Evolutionary conservation across 2,329 filamentous ascomycete species (phyloP), one percentile per base, ranked within the genome.

Genomic region (Akanthomyces muscarius): DNA sequence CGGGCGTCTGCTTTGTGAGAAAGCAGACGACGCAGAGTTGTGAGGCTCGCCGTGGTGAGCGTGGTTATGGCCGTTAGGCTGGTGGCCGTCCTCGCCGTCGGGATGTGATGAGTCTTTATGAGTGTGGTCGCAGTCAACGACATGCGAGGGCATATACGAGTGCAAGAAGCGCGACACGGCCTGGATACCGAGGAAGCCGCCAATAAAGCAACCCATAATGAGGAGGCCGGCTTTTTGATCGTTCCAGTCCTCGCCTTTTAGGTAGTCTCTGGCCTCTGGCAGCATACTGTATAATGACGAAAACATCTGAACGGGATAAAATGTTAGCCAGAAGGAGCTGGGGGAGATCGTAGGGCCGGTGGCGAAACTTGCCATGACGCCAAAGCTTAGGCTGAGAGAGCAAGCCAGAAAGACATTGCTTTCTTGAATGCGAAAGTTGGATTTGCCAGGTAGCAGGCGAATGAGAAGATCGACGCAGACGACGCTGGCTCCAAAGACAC

Each of bases 231-330:
- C 91, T 2, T 77, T 72, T 65, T 87, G 84, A 3, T 90, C 80
- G 8, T 84, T 81, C 75, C 88, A 87, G 18, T 87, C 88, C 58
- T 87, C 89, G 61, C 86, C 81, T 64, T 83, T 80, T 4, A 99
- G 82, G 71, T 96, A 97, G 45, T 81, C 81, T 71, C 89, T 92
- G 2, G 94, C 88, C 23, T 91, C 92, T 11, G 94, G 94, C 8
- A 98, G 83, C 90, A 98, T 97, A 75, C 88, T 95, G 75, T 93
- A 96, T 36, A 98, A 78, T 1, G 94, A 88, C 42, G 93, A 97
- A 75, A 97, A 97, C 47, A 97, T 84, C 92, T 97, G 69, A 25
- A 25, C 3, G 5, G 47, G 2, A 23, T 5, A 48, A 21, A 2
- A 13, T 11, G 44, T 61, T 16, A 45, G 61, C 23, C 18, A 21